Conservation (phyloP, 495 filamentous ascomycete species). For the Platismatia glauca region DNA sequence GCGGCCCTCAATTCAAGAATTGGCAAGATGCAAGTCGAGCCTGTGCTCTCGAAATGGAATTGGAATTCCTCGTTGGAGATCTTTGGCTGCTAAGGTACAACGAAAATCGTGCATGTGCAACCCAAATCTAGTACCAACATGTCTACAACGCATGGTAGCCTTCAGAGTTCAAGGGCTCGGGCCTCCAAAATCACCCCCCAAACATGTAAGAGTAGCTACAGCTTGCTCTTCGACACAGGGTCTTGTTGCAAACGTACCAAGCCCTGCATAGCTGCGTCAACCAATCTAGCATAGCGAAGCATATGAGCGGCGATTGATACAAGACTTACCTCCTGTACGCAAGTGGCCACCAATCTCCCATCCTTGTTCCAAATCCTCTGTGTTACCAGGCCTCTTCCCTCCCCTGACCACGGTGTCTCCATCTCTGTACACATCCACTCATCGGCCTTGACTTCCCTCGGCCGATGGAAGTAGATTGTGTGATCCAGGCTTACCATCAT, state of each 20-base stretch:
- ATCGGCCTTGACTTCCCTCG: constrained; percentile 68
- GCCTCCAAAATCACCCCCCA: background rate
- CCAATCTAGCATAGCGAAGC: background rate
- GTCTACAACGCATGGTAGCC: background rate
- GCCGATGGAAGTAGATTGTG: constrained; percentile 90
- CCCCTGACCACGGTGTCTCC: constrained; percentile 87
- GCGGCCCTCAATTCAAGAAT: no score
- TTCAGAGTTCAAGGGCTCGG: background rate
- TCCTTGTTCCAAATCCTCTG: constrained; percentile 83
- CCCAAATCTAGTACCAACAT: background rate
- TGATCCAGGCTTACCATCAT: constrained; percentile 98
- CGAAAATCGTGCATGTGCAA: background rate
- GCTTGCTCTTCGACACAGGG: constrained; percentile 16
- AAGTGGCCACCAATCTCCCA: constrained; percentile 74
- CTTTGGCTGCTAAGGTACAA: background rate
- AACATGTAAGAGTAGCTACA: background rate
- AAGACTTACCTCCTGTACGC: constrained; percentile 61
- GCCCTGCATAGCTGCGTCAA: constrained; percentile 30
- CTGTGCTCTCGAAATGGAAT: background rate
- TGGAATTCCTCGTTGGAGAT: background rate
- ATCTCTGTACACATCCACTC: constrained; percentile 93
- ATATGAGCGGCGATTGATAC: background rate
- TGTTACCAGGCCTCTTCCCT: constrained; percentile 76
- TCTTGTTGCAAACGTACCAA: constrained; percentile 43
- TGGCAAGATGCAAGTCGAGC: background rate